phyloP scores from a whole-genome alignment of 306 rosid species.

The Pueraria montana region DNA sequence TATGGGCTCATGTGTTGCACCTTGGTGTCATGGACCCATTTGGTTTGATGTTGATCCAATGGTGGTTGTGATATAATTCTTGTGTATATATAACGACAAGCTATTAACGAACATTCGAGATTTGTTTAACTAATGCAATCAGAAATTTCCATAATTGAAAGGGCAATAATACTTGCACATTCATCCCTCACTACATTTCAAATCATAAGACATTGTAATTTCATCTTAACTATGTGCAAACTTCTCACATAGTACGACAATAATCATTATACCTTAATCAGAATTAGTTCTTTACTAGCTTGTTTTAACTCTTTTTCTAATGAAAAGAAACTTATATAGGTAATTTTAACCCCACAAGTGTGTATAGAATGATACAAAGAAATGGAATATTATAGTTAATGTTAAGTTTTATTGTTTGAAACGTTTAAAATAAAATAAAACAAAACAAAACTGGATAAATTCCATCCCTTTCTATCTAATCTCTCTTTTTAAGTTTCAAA shows the following conservation, averaged over 20 bases:
- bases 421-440: not conserved
- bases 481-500: not conserved
- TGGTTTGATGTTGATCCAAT: not conserved
- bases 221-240: not conserved
- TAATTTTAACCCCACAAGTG: not conserved
- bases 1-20: slow-evolving; percentile 48
- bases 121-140: not conserved
- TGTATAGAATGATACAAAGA: not conserved
- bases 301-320: not conserved
- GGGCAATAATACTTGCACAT: slow-evolving; percentile 1
- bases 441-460: not conserved
- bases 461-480: not conserved
- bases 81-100: not conserved
- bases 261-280: not conserved
- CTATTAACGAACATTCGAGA: not conserved
- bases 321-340: not conserved
- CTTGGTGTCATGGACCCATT: slow-evolving; percentile 49
- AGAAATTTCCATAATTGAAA: not conserved
- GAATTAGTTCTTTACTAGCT: not conserved
- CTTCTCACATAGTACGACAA: not conserved
- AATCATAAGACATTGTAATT: slow-evolving; percentile 1
- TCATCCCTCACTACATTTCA: not conserved
- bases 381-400: not conserved
- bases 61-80: slow-evolving; percentile 53
- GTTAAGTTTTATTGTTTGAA: not conserved